phyloP scores from a whole-genome alignment of 805 yeast genomes.

The Candida orba region DNA sequence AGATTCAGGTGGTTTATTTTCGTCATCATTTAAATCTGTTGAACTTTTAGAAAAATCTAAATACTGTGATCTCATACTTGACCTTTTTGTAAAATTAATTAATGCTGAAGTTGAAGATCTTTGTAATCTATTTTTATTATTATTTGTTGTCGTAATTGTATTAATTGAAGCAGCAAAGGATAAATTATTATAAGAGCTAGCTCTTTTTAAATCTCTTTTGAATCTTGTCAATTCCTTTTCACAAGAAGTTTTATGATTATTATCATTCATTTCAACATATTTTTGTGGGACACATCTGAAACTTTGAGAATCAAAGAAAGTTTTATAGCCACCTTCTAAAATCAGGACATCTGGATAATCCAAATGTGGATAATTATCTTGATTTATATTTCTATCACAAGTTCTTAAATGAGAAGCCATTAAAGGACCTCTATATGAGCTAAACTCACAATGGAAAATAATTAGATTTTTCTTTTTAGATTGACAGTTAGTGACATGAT shows the following conservation, averaged over 20 bases:
- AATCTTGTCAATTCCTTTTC: conserved; percentile 49
- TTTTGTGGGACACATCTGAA: conserved; percentile 64
- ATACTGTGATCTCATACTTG: conserved; percentile 14
- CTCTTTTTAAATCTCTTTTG: conserved; percentile 36
- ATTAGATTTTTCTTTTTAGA: conserved; percentile 38
- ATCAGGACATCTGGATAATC: conserved; percentile 86
- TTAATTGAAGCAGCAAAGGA: conserved; percentile 17
- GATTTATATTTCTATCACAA: conserved; percentile 70
- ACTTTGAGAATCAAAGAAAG: conserved; percentile 55
- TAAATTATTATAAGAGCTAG: conserved; percentile 27
- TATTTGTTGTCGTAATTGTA: conserved; percentile 2
- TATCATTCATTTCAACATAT: conserved; percentile 82
- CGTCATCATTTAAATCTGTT: conserved; percentile 7
- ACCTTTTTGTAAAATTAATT: conserved; percentile 15
- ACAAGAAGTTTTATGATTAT: conserved; percentile 41
- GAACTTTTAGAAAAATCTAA: conserved; percentile 14
- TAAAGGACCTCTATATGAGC: conserved; percentile 88
- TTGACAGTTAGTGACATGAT: conserved; percentile 10
- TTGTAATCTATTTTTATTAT: conserved; percentile 7
- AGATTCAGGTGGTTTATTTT: conserved; percentile 19
- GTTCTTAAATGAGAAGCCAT: conserved; percentile 84
- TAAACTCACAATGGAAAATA: conserved; percentile 92
- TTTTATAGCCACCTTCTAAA: conserved; percentile 85
- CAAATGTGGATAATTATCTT: conserved; percentile 70
- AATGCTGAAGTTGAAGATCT: conserved; percentile 19